phyloP scores from a whole-genome alignment of 495 filamentous ascomycete species.

The Xylaria curta region DNA sequence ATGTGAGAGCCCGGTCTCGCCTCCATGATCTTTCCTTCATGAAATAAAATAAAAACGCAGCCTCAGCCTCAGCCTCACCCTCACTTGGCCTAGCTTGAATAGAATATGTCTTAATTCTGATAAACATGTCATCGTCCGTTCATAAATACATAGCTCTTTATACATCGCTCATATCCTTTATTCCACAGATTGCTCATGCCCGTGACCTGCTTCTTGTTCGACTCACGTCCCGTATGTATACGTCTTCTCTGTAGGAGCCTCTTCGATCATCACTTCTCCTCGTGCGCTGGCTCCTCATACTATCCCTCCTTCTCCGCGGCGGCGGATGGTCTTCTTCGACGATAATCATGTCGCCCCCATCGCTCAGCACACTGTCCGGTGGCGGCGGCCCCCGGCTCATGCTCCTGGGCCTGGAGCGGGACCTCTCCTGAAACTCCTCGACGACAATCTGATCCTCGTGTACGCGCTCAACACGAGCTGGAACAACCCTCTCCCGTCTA shows the following conservation, averaged over 20 bases:
- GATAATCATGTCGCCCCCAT: conserved; percentile 53
- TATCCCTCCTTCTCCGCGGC: conserved; percentile 35
- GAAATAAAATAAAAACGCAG: not conserved
- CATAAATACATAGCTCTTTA: conserved; percentile 8
- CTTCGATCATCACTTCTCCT: conserved; percentile 44
- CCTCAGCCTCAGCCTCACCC: too few species aligned
- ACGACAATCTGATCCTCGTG: conserved; percentile 46
- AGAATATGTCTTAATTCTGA: conserved; percentile 1
- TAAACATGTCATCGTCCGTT: not conserved
- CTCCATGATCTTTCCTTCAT: not conserved
- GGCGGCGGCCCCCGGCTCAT: conserved; percentile 29
- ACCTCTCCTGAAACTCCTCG: conserved; percentile 40
- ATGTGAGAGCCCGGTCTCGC: not conserved
- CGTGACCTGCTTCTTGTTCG: conserved; percentile 38
- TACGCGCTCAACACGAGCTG: conserved; percentile 35
- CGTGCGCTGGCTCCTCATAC: conserved; percentile 39
- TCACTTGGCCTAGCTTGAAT: not conserved
- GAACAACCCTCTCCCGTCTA: conserved; percentile 36
- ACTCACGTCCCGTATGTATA: conserved; percentile 39
- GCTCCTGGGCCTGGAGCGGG: conserved; percentile 25
- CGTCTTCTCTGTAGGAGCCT: conserved; percentile 41
- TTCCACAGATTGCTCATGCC: conserved; percentile 21
- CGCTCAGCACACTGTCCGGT: conserved; percentile 25
- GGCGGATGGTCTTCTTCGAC: conserved; percentile 52
- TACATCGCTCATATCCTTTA: not conserved